Conservation (phyloP, 1,139 yeast species). For the Pneumocystis wakefieldiae region DNA sequence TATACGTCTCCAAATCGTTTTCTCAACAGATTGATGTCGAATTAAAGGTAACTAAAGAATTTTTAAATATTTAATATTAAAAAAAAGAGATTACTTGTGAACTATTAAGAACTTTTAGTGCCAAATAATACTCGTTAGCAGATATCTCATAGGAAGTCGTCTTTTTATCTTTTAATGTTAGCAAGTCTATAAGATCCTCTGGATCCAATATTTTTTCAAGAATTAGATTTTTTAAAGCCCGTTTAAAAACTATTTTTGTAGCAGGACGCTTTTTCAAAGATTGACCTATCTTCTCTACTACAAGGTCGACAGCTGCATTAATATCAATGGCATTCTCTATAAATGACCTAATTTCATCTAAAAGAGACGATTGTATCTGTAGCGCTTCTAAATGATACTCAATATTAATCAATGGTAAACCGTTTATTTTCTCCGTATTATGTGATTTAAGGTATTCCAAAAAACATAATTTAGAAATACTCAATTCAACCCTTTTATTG, state of each 20-base stretch:
- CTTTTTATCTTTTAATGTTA: constrained; percentile 34
- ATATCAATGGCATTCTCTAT: constrained; percentile 7
- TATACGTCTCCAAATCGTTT: constrained; percentile 47
- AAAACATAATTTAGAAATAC: constrained; percentile 50
- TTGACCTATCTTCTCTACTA: not conserved
- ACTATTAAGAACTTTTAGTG: constrained; percentile 27
- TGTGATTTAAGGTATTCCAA: constrained; percentile 18
- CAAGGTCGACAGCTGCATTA: constrained; percentile 8
- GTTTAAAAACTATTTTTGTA: constrained; percentile 14
- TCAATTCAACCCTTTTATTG: constrained; percentile 43
- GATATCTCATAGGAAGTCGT: constrained; percentile 12
- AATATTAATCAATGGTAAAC: not conserved
- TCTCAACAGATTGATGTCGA: constrained; percentile 1
- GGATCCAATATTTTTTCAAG: constrained; percentile 31
- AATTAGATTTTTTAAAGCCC: constrained; percentile 28
- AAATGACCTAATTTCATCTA: constrained; percentile 6
- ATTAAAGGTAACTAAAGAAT: constrained; percentile 4
- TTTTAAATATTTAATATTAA: not conserved
- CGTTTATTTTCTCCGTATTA: not conserved
- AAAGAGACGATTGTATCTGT: not conserved
- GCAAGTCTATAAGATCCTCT: constrained; percentile 39
- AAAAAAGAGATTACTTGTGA: not conserved
- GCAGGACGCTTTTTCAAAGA: constrained; percentile 1
- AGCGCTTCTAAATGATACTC: not conserved
- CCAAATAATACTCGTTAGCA: constrained; percentile 24